A percentile compares a stretch with the other conserved stretches of the same genome.
These are phyloP conservation scores for Silene uniflora DNA, from an alignment of 148 eudicot species.

Conservation along the genomic window DNA sequence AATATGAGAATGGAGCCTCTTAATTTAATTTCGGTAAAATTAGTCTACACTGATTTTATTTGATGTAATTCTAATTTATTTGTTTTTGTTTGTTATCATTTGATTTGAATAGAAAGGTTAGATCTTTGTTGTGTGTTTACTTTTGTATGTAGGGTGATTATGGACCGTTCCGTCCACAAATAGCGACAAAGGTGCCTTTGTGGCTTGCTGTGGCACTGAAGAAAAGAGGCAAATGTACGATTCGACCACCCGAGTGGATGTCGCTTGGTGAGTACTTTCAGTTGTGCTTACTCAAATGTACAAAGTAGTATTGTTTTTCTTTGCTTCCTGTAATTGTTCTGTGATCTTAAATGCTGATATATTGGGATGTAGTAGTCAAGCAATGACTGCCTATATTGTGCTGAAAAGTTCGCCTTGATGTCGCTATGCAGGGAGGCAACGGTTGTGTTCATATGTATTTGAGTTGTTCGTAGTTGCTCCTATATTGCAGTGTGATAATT, in stretches of 20 bases:
- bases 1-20: slow-evolving; percentile 85
- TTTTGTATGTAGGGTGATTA: slow-evolving; percentile 56
- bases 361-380: not conserved
- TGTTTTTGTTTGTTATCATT: not conserved
- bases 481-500: no score
- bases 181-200: slow-evolving; percentile 67
- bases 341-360: not conserved
- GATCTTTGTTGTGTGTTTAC: not conserved
- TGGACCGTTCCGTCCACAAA: slow-evolving; percentile 84
- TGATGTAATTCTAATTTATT: not conserved
- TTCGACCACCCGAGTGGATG: slow-evolving; percentile 88
- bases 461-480: no score
- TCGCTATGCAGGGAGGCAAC: no score
- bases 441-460: no score
- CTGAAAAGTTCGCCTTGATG: no score
- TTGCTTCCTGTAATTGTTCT: not conserved
- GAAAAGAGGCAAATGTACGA: slow-evolving; percentile 90
- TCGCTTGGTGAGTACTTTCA: slow-evolving; percentile 54
- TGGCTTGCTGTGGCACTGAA: slow-evolving; percentile 94
- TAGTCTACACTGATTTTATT: not conserved
- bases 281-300: not conserved
- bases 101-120: not conserved
- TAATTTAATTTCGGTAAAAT: slow-evolving; percentile 60
- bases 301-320: not conserved
- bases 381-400: no score